phyloP scores from a whole-genome alignment of 2,329 filamentous ascomycete species.

The Paecilomyces dactylethromorphus region DNA sequence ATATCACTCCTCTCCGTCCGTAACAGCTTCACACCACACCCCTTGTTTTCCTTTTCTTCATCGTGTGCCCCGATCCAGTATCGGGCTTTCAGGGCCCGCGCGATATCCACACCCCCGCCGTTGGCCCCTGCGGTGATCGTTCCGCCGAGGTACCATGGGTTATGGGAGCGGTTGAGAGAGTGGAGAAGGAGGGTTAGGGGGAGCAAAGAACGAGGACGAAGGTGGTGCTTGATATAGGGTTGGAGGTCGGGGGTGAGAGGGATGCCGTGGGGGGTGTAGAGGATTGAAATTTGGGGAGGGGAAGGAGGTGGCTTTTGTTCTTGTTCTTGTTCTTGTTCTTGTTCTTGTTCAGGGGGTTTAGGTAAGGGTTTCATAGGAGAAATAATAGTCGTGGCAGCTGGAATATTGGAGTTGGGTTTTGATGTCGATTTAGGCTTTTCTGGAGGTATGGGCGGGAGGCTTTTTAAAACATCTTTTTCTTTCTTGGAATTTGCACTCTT shows the following conservation, averaged over 20 bases:
- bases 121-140: constrained; percentile 44
- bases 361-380: not conserved
- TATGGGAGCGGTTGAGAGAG: constrained; percentile 45
- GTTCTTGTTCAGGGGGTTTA: too few species aligned
- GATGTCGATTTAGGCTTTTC: not conserved
- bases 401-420: constrained; percentile 1
- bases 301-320: too few species aligned
- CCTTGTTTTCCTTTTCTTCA: constrained; percentile 44
- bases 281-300: constrained; percentile 35
- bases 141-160: constrained; percentile 50
- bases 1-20: constrained; percentile 27
- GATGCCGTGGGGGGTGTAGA: constrained; percentile 41
- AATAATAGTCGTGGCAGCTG: constrained; percentile 1
- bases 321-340: too few species aligned
- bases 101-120: constrained; percentile 34
- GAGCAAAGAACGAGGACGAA: constrained; percentile 26
- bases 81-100: constrained; percentile 40
- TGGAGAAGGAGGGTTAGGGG: constrained; percentile 47
- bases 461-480: not conserved
- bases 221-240: constrained; percentile 42
- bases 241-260: constrained; percentile 35
- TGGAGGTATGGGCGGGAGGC: not conserved
- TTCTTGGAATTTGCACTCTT: not conserved
- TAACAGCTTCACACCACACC: constrained; percentile 39
- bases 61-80: constrained; percentile 52